Base-by-base conservation (phyloP, 371 early-diverging fungal genomes). In the Lichtheimia hyalospora region DNA sequence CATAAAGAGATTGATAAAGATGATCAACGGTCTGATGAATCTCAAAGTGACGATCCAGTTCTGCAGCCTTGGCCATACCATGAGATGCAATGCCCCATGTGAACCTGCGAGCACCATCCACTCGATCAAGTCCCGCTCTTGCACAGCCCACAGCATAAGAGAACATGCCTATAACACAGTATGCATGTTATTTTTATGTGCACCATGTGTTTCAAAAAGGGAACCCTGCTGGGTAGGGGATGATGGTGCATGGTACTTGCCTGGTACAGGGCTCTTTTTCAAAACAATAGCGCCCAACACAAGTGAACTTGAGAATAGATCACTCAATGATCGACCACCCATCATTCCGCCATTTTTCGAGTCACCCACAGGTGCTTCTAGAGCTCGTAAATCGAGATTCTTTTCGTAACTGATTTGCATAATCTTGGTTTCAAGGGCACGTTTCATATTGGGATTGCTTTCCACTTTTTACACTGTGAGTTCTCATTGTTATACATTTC, bases 221-320 rank as follows among this genome's bases (percentile, higher is more conserved):
- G 6, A 34, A 34, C 34, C 10, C 2, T 34, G 5, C 6, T 28
- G 28, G 34, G 34, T 5, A 34, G 34, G 34, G 34, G 34, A 6
- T 34, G 34, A 34, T 34, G 34, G 10, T 34, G 34, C 34, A 34
- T 46, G 15, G 16, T 46, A 21, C 55, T 55, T 67, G 71, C 77
- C 61, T 56, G 87, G 87, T 49, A 87, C 74, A 15, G 84, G 83
- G 5, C 85, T 84, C 48, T 81, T 82, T 61, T 87, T 87, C 12
- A 87, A 60, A 3, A 83, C 81, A 20, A 87, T 74, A 7, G 87
- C 87, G 27, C 76, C 64, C 20, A 69, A 57, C 14, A 86, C 80
- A 0, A 85, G 83, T 2, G 84, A 74, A 16, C 81, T 76, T 59
- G 84, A 77, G 18, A 87, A 67, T 12, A 79, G 57, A 23, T 80